Conservation (phyloP, 2,329 filamentous ascomycete species). For the Pseudogymnoascus sp. region DNA sequence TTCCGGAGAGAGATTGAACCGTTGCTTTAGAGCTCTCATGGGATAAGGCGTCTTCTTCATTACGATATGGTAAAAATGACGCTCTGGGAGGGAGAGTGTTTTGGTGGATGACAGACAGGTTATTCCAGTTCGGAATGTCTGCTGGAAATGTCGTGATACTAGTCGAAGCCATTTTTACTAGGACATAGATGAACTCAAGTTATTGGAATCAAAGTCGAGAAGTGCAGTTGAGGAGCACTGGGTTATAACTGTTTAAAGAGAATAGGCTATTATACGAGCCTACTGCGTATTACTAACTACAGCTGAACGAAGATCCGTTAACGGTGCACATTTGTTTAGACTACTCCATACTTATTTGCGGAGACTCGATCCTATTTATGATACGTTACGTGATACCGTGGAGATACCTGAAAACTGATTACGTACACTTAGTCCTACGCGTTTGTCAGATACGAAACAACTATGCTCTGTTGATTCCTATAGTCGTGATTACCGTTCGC, state of each 20-base stretch:
- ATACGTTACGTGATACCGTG: not conserved
- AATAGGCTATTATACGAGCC: not conserved
- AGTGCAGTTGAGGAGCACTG: not conserved
- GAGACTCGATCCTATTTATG: not conserved
- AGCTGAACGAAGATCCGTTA: not conserved
- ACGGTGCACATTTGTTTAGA: not conserved
- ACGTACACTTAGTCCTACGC: not conserved
- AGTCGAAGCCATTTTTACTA: not conserved
- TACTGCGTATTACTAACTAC: not conserved
- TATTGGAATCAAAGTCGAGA: not conserved
- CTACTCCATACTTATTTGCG: not conserved
- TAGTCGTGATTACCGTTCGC: not conserved
- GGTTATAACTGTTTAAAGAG: not conserved
- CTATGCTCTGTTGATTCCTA: not conserved
- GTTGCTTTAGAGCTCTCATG: slow-evolving; percentile 35
- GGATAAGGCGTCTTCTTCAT: slow-evolving; percentile 41
- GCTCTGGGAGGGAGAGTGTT: slow-evolving; percentile 52
- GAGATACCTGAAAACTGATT: not conserved
- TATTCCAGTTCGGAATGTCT: slow-evolving; percentile 50
- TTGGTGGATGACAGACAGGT: slow-evolving; percentile 51
- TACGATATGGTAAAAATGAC: slow-evolving; percentile 48
- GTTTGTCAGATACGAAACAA: not conserved
- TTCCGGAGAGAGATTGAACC: slow-evolving; percentile 27
- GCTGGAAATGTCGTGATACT: slow-evolving; percentile 20
- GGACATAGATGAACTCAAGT: not conserved